phyloP scores from a whole-genome alignment of 768 basidiomycete species.

The Calvatia gigantea region DNA sequence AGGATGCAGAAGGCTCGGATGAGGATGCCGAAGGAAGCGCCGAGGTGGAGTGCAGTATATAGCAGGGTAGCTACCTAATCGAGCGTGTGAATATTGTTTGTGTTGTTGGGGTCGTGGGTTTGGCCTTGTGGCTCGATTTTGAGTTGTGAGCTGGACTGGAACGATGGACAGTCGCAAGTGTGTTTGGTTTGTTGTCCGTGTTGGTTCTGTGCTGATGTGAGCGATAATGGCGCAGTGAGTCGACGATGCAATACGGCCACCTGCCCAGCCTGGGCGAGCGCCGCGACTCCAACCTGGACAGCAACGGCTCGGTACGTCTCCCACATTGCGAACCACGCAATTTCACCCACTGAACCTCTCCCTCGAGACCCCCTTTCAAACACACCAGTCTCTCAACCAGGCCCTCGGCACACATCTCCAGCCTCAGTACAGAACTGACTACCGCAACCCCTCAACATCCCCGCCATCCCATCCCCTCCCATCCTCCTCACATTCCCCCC shows the following conservation, averaged over 20 bases:
- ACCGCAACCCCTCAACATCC: constrained; percentile 37
- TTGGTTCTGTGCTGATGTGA: constrained; percentile 11
- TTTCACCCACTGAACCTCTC: constrained; percentile 20
- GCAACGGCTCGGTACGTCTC: constrained; percentile 55
- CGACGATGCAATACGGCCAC: constrained; percentile 60
- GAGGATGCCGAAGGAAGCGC: constrained; percentile 23
- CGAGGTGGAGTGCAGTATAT: constrained; percentile 21
- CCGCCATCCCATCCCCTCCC: constrained; percentile 33
- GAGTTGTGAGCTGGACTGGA: constrained; percentile 20
- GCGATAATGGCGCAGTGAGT: constrained; percentile 39
- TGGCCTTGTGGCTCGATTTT: constrained; percentile 20
- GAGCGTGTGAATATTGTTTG: constrained; percentile 12
- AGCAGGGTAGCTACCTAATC: constrained; percentile 13
- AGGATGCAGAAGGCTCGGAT: constrained; percentile 40
- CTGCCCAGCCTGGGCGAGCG: constrained; percentile 43
- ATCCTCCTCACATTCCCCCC: constrained; percentile 32
- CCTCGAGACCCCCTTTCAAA: constrained; percentile 45
- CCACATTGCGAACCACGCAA: constrained; percentile 23
- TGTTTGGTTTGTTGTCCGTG: constrained; percentile 12
- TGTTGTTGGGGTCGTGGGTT: no score
- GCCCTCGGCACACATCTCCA: constrained; percentile 52
- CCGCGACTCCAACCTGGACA: constrained; percentile 54
- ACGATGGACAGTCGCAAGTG: constrained; percentile 16
- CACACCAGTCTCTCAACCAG: constrained; percentile 59
- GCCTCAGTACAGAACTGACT: constrained; percentile 22